Base-by-base conservation (phyloP, 192 early-diverging fungal genomes). In the Coemansia sp. region DNA sequence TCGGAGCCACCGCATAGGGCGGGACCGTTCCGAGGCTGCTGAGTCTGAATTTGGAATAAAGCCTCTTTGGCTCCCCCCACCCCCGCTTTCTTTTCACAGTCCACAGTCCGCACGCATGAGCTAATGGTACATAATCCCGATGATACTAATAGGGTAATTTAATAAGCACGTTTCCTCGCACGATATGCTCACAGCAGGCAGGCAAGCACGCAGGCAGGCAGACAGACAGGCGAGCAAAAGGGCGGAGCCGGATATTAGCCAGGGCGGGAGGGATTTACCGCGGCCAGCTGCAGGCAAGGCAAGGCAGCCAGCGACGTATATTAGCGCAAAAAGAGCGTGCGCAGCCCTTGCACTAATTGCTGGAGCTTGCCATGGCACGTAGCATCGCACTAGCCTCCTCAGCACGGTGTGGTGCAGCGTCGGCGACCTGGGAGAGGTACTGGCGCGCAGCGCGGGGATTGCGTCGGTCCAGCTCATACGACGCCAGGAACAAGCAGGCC, bases 311-410 rank as follows among this genome's bases (percentile, higher is more conserved):
- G 62, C 20, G 38, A 27, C 34, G 36, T 15, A 8, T 18, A 64
- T 22, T 44, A 64, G 27, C 20, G 62, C 36, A 22, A 39, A 22
- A 39, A 34, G 60, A n/a, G 20, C 50, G 20, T 24, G 20, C n/a
- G 50, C 50, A 34, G 49, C n/a, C 8, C 6, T 50, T 50, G 49
- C 20, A 10, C 49, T 50, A 50, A 50, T 50, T 50, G n/a, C 49
- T 50, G 20, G 49, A 50, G 49, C 57, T 58, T 2, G 60, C 40
- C 57, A 78, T 55, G 13, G 75, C 72, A 12, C 75, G 80, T 69
- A 83, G 65, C 72, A 83, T 71, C 4, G 75, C 80, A 62, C 65
- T 74, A 2, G 80, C 80, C 39, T 83, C 80, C 3, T 83, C 80
- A 7, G 73, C 68, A 1, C 70, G 58, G 49, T 78, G 75, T 39